Percentiles rank a stretch among this genome's conserved stretches.
Evolutionary conservation across 2,329 filamentous ascomycete genomes (phyloP).

Genomic region (Fusarium protoensiforme): DNA sequence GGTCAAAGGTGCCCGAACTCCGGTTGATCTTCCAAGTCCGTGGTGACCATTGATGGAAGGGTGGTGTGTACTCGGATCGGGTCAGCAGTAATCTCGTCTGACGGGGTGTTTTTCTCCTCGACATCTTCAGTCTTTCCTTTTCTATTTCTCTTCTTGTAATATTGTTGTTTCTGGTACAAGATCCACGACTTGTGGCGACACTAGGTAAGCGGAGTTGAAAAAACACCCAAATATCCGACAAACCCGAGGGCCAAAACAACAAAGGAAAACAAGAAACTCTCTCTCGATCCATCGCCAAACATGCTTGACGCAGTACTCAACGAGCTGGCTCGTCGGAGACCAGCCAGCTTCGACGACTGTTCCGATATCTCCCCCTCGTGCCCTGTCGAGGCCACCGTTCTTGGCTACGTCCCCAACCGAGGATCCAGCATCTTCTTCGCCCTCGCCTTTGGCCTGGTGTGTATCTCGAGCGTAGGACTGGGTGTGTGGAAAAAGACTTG

Average conservation of each 20-base stretch:
- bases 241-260: not conserved
- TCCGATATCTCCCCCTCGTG: constrained; percentile 54
- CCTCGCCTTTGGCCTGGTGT: constrained; percentile 58
- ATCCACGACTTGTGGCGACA: not conserved
- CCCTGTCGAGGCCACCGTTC: constrained; percentile 63
- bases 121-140: not conserved
- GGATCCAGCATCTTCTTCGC: constrained; percentile 66
- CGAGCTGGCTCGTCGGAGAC: constrained; percentile 25
- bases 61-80: not conserved
- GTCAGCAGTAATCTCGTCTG: not conserved
- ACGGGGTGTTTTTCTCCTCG: not conserved
- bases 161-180: not conserved
- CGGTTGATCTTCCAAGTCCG: not conserved
- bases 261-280: not conserved
- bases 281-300: not conserved
- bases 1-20: not conserved
- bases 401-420: constrained; percentile 68
- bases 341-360: constrained; percentile 43
- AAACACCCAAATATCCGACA: not conserved
- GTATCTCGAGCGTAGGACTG: constrained; percentile 54
- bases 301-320: constrained; percentile 13
- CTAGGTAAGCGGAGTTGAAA: not conserved
- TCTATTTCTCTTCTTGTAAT: not conserved
- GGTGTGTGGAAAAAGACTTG: constrained; percentile 65
- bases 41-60: not conserved